Evolutionary conservation across 352 stramenopile genomes (phyloP).

Genomic region (Globisporangium camurandrum): DNA sequence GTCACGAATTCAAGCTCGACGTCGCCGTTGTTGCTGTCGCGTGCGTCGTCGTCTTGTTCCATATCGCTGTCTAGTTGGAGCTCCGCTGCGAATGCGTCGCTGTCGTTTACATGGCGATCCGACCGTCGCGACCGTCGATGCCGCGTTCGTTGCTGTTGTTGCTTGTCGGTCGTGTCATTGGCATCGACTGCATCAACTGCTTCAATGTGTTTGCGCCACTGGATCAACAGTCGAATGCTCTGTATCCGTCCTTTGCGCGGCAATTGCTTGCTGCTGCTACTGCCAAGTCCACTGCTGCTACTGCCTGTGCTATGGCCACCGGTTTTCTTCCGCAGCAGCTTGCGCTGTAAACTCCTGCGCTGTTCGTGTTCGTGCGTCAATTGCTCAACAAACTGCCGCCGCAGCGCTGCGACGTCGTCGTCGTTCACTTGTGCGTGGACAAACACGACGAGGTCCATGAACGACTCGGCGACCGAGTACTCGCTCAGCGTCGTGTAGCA

Average conservation of each 20-base stretch:
- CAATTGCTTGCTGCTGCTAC: conserved; percentile 15
- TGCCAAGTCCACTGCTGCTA: conserved; percentile 13
- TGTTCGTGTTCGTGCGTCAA: conserved; percentile 53
- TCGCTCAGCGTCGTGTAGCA: conserved; percentile 63
- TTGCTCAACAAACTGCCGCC: conserved; percentile 49
- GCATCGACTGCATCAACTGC: conserved; percentile 8
- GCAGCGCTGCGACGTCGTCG: conserved; percentile 37
- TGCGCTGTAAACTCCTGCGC: conserved; percentile 37
- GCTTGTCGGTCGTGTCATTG: conserved; percentile 10
- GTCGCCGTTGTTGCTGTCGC: conserved; percentile 17
- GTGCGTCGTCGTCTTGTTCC: conserved; percentile 15
- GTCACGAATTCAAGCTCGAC: conserved; percentile 54
- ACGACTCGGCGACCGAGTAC: conserved; percentile 64
- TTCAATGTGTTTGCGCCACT: conserved; percentile 49
- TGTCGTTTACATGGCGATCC: conserved; percentile 10
- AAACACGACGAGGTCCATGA: conserved; percentile 68
- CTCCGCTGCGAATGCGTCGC: conserved; percentile 3
- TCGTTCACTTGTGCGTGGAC: conserved; percentile 60
- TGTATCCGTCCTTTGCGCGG: conserved; percentile 36
- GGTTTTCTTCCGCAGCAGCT: conserved; percentile 31
- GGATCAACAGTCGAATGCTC: conserved; percentile 65
- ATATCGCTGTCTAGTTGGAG: conserved; percentile 13
- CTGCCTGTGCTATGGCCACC: conserved; percentile 5
- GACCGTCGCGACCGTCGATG: neutral
- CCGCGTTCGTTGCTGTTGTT: conserved; percentile 1